Conservation (phyloP, 331 rosid species). For the Quercus lobata region DNA sequence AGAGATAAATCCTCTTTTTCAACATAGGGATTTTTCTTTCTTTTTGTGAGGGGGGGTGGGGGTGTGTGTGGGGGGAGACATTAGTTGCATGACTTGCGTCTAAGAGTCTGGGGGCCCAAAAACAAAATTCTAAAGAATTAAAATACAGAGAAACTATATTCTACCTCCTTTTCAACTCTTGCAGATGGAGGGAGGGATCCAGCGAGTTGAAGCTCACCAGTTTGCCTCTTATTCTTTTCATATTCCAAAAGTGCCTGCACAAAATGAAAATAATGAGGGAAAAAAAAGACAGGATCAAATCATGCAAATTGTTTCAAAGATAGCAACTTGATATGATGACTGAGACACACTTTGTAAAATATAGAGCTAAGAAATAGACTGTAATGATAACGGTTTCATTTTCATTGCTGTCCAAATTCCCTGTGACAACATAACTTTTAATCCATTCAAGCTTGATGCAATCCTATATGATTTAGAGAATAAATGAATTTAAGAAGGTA, state of each 20-base stretch:
- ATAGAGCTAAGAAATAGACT: slow-evolving; percentile 15
- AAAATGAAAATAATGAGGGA: slow-evolving; percentile 17
- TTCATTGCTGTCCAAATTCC: background rate
- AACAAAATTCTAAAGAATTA: slow-evolving; percentile 11
- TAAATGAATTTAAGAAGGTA: background rate
- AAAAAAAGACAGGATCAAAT: slow-evolving; percentile 5
- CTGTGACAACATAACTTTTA: slow-evolving; percentile 16
- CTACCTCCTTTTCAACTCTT: slow-evolving; percentile 72
- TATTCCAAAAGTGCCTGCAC: slow-evolving; percentile 74
- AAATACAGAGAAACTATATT: slow-evolving; percentile 11
- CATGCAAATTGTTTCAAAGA: slow-evolving; percentile 1
- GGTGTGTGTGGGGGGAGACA: background rate
- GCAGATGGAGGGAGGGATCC: slow-evolving; percentile 58
- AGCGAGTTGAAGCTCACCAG: slow-evolving; percentile 66
- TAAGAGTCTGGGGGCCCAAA: background rate
- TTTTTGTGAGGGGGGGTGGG: background rate
- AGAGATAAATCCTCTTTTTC: background rate
- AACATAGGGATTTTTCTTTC: background rate
- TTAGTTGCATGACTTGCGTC: too few species aligned
- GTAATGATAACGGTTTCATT: slow-evolving; percentile 7
- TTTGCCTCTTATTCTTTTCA: slow-evolving; percentile 72
- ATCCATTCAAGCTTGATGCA: background rate
- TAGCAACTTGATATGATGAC: background rate
- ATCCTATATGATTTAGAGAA: background rate
- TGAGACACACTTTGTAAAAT: slow-evolving; percentile 3